Evolutionary conservation across 805 yeast genomes (phyloP), one percentile per base, ranked within the genome.

Genomic region (Cyberlindnera mycetangii): DNA sequence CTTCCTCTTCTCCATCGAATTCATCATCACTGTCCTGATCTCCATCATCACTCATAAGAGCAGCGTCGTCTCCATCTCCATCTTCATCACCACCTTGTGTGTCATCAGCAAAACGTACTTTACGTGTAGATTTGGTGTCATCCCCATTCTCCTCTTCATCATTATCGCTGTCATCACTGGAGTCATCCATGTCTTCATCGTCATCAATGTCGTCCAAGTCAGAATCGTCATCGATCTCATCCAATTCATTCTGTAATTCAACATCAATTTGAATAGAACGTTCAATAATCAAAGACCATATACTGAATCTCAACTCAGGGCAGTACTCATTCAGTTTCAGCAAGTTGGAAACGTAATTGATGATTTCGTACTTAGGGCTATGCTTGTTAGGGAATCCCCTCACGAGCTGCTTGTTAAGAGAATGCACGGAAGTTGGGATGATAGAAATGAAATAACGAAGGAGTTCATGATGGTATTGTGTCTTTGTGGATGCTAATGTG

Each of bases 231-330:
- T 86, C 95, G 44, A 84, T 67, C 52, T 87, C 96, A 55, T 89
- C 96, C 46, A 88, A 67, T 55, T 85, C 93, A 59, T 87, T 89
- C 58, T 89, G 96, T 45, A 90, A 71, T 63, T 89, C 98, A 5
- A 90, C 97, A 65, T 92, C 99, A 37, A 93, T 71, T 52, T 87
- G 85, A 47, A 93, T 88, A 44, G 86, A 75, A 49, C 81, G 78
- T 62, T 92, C 96, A 32, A 89, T 69, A 14, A 90, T 72, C 46
- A 87, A 64, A 18, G 85, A 82, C 97, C 97, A 90, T 7, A 87
- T 72, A 37, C 79, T 79, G 51, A 75, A 75, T 53, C 82, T 80
- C 51, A 89, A 67, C 53, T 89, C 97, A 4, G 80, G 78, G 51
- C 93, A 86, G 63, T 92, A 90, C 9, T 72, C 70, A 28, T 81